A percentile compares a stretch with the other conserved stretches of the same genome.
These are phyloP conservation scores for Trypanosoma lewisi DNA, from an alignment of 208 protist species.

Conservation along the genomic window DNA sequence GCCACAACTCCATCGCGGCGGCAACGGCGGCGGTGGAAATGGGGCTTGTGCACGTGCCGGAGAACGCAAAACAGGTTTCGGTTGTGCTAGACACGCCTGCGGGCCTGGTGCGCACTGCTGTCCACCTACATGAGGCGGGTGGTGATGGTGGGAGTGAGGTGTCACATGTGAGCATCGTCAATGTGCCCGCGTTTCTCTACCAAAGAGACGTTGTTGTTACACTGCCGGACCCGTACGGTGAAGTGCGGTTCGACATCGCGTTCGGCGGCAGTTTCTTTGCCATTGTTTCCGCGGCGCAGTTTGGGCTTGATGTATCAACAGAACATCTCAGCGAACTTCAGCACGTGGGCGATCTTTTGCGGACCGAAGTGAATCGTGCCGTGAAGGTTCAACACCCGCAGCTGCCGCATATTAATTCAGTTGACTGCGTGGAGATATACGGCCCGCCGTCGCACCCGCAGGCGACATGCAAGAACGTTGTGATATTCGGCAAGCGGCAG, in stretches of 20 bases:
- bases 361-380: background rate
- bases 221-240: conserved; percentile 11
- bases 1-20: conserved; percentile 18
- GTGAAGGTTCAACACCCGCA: conserved; percentile 11
- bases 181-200: conserved; percentile 17
- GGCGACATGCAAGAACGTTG: conserved; percentile 7
- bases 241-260: conserved; percentile 13
- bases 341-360: conserved; percentile 4
- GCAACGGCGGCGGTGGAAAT: conserved; percentile 8
- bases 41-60: background rate
- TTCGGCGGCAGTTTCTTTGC: conserved; percentile 19
- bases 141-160: conserved; percentile 7
- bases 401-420: conserved; percentile 12
- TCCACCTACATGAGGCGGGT: background rate
- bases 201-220: background rate
- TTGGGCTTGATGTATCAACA: background rate
- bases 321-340: background rate
- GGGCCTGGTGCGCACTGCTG: conserved; percentile 4
- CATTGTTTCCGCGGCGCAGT: conserved; percentile 7
- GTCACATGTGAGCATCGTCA: background rate
- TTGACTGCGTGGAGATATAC: conserved; percentile 16
- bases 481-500: conserved; percentile 18
- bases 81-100: conserved; percentile 14
- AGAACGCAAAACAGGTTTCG: background rate
- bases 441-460: conserved; percentile 6